phyloP scores from a whole-genome alignment of 1,284 basidiomycete species.

The Ganoderma boninense region DNA sequence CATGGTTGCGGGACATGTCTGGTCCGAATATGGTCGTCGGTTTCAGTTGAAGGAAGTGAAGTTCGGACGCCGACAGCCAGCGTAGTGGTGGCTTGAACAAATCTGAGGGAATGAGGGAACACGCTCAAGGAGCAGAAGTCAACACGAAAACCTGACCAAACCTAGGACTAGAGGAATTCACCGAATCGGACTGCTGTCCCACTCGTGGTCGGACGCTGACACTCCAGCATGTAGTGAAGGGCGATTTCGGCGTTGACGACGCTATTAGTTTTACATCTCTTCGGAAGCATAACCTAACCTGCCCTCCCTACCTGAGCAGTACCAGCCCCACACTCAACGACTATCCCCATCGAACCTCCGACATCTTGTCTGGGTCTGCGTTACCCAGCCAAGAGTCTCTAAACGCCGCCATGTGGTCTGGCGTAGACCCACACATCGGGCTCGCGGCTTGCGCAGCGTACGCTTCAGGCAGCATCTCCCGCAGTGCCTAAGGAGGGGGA shows the following conservation, averaged over 20 bases:
- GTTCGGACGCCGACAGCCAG: too few species aligned
- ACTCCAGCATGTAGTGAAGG: not conserved
- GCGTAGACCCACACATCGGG: constrained; percentile 33
- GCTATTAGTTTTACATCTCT: not conserved
- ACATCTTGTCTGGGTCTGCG: constrained; percentile 23
- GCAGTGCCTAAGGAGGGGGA: constrained; percentile 54
- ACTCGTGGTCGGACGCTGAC: not conserved
- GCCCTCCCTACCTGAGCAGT: not conserved
- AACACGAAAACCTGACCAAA: too few species aligned
- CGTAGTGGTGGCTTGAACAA: too few species aligned
- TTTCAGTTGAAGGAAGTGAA: too few species aligned
- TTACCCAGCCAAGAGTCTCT: constrained; percentile 28
- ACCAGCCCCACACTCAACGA: not conserved
- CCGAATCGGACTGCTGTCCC: too few species aligned
- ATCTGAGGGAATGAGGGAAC: too few species aligned
- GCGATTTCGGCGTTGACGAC: not conserved
- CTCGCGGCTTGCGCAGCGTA: constrained; percentile 53
- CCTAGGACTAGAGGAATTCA: too few species aligned
- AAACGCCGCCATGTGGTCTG: constrained; percentile 36
- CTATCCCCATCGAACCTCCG: constrained; percentile 29
- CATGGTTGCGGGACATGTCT: too few species aligned
- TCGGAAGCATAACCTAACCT: not conserved
- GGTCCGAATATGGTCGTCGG: too few species aligned
- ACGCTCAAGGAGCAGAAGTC: too few species aligned
- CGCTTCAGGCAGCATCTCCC: constrained; percentile 63